Conservation (phyloP, 129 eudicot genomes). For the Arctium minus region DNA sequence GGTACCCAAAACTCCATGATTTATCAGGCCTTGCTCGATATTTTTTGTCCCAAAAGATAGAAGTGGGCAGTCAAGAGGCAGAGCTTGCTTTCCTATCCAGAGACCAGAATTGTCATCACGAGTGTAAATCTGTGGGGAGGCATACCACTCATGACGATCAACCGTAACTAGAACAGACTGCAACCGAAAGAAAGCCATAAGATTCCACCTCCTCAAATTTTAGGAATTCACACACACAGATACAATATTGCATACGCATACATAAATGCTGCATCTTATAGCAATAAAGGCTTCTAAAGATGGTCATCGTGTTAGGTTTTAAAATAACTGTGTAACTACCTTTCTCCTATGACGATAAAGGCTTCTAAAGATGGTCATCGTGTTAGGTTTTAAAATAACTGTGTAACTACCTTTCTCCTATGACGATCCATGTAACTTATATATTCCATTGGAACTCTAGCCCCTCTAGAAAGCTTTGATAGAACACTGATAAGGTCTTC, state of each 20-base stretch:
- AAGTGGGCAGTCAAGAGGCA: conserved; percentile 46
- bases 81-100: conserved; percentile 60
- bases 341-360: conserved; percentile 75
- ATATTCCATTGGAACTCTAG: conserved; percentile 85
- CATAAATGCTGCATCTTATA: neutral
- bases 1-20: conserved; percentile 2
- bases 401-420: conserved; percentile 67
- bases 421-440: conserved; percentile 81
- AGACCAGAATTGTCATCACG: conserved; percentile 79
- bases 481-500: conserved; percentile 69
- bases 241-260: neutral
- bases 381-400: neutral
- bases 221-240: conserved; percentile 5
- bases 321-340: conserved; percentile 33
- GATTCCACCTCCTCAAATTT: neutral
- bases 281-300: neutral
- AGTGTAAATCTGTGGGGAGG: conserved; percentile 78
- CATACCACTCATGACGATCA: conserved; percentile 95
- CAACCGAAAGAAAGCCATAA: conserved; percentile 15
- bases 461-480: conserved; percentile 70
- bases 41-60: conserved; percentile 26
- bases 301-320: neutral
- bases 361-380: neutral
- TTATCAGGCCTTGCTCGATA: conserved; percentile 17
- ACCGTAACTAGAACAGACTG: conserved; percentile 93